These are phyloP conservation scores for Euphorbia celastroides DNA, from an alignment of 441 rosid genomes.

Conservation along the genomic window DNA sequence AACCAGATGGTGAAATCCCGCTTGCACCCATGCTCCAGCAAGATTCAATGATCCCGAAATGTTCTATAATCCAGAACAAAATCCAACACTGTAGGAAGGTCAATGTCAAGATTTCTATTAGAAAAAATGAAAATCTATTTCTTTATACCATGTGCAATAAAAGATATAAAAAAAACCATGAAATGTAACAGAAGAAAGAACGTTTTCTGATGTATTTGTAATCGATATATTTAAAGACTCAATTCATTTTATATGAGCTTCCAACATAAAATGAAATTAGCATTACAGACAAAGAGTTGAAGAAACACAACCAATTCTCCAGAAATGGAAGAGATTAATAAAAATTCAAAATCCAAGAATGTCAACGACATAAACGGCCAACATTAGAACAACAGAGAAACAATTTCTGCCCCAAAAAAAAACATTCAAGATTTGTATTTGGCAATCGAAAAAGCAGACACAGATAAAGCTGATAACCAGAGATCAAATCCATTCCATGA, in stretches of 20 bases:
- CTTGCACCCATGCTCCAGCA: conserved; percentile 42
- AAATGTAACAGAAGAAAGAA: neutral
- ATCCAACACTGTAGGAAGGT: conserved; percentile 30
- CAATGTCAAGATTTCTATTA: conserved; percentile 16
- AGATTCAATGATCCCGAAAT: conserved; percentile 17
- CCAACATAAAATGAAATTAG: too few relatives aligned
- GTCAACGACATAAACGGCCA: neutral
- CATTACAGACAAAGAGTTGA: too few relatives aligned
- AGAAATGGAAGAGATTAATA: neutral
- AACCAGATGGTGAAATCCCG: conserved; percentile 34
- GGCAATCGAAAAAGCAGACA: neutral
- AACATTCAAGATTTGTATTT: neutral
- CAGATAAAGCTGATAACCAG: neutral
- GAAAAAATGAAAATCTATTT: neutral
- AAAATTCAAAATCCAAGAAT: neutral
- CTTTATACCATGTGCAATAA: neutral
- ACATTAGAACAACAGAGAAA: neutral
- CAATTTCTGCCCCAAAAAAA: neutral
- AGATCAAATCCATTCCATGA: neutral
- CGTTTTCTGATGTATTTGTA: too few relatives aligned
- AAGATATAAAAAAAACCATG: neutral
- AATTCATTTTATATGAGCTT: too few relatives aligned
- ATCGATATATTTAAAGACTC: too few relatives aligned
- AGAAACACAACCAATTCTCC: neutral
- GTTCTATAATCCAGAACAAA: neutral